Evolutionary conservation across 768 basidiomycete genomes (phyloP).

Genomic region (Podaxis sp.): DNA sequence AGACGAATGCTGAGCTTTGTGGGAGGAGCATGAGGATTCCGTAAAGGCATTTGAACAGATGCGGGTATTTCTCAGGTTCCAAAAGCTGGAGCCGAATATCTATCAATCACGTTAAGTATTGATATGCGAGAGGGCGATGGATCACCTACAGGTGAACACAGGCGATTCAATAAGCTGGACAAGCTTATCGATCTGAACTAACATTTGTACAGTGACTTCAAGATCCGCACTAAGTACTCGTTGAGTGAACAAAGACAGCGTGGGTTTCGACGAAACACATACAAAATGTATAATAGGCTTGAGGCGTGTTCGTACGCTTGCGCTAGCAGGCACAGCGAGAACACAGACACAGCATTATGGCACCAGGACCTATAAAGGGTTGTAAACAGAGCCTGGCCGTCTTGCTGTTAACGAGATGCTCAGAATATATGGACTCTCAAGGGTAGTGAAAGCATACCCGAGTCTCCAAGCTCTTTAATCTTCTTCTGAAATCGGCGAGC

Average conservation of each 20-base stretch:
- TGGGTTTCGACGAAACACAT: constrained; percentile 15
- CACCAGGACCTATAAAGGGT: constrained; percentile 97
- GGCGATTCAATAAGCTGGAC: constrained; percentile 98
- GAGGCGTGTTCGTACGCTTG: constrained; percentile 99
- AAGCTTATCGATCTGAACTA: constrained; percentile 96
- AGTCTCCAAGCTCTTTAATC: constrained; percentile 90
- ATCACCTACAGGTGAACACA: constrained; percentile 86
- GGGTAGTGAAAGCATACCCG: constrained; percentile 52
- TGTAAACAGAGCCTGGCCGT: constrained; percentile 93
- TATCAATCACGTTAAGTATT: constrained; percentile 24
- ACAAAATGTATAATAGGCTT: constrained; percentile 95
- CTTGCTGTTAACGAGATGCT: constrained; percentile 57
- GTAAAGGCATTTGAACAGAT: constrained; percentile 96
- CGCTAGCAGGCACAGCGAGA: constrained; percentile 92
- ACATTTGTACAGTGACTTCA: constrained; percentile 91
- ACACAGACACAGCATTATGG: constrained; percentile 95
- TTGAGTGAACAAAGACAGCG: background rate
- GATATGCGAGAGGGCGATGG: background rate
- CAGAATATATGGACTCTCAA: background rate
- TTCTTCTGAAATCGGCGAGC: constrained; percentile 89
- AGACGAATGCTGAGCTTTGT: constrained; percentile 95
- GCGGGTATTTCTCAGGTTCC: constrained; percentile 95
- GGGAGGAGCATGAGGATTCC: constrained; percentile 96
- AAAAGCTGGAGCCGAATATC: constrained; percentile 90
- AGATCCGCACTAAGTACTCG: constrained; percentile 73